phyloP scores from a whole-genome alignment of 257 asterid genomes.

The Plantago elongata region DNA sequence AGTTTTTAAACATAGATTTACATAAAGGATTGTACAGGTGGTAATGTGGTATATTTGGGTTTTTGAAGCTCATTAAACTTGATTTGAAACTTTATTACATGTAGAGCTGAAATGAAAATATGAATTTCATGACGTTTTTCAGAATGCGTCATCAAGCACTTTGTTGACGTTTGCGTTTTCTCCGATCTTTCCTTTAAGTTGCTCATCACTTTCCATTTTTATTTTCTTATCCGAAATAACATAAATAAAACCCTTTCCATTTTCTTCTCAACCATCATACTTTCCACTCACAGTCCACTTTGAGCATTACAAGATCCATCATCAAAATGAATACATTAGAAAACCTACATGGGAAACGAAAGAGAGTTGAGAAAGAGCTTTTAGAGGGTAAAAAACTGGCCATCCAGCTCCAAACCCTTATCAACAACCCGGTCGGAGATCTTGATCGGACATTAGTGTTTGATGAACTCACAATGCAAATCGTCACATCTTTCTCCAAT shows the following conservation, averaged over 20 bases:
- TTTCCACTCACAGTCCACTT: too few relatives aligned
- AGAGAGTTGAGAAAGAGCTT: conserved; percentile 13
- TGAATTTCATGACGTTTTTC: too few relatives aligned
- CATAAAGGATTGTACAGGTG: too few relatives aligned
- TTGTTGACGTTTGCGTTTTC: not conserved
- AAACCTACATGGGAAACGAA: not conserved
- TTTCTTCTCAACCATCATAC: not conserved
- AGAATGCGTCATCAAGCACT: too few relatives aligned
- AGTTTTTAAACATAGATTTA: too few relatives aligned
- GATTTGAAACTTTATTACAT: too few relatives aligned
- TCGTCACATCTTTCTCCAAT: conserved; percentile 31
- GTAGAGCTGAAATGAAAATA: too few relatives aligned
- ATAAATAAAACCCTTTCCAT: not conserved
- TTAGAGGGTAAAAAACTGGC: conserved; percentile 32
- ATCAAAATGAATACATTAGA: not conserved
- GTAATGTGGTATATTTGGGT: too few relatives aligned
- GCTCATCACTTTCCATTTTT: conserved; percentile 3
- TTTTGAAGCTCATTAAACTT: too few relatives aligned
- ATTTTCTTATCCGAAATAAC: not conserved
- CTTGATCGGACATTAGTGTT: conserved; percentile 13
- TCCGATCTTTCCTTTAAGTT: conserved; percentile 5
- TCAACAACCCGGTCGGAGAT: conserved; percentile 18
- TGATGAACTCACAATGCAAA: conserved; percentile 22
- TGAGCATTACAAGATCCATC: not conserved
- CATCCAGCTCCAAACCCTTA: conserved; percentile 30